Evolutionary conservation across 2,329 filamentous ascomycete species (phyloP), one percentile per base, ranked within the genome.

Genomic region (Colletotrichum limetticola): DNA sequence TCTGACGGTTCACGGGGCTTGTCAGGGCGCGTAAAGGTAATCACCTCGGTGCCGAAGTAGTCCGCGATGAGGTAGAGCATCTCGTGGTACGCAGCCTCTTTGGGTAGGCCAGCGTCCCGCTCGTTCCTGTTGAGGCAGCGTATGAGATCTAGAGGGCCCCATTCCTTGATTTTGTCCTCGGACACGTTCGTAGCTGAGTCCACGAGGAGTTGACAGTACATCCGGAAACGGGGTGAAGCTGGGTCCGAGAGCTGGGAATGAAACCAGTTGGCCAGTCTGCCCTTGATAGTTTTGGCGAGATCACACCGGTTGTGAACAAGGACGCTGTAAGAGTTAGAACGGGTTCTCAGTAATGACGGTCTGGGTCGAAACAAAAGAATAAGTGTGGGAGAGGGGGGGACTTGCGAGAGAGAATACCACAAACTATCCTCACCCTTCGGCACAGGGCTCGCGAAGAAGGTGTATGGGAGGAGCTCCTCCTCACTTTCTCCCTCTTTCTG

Each of bases 51-150:
- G 3, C 22, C 28, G 24, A 72, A 62, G 37, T 35, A 59, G 53
- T 72, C 69, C 14, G 69, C 69, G 24, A 72, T 6, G 14, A 72
- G 52, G n/a, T 72, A 30, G 30, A 72, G 53, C 65, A 72, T 68
- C 58, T 72, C 69, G 66, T 68, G 66, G 11, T 52, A 72, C 7
- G 65, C 65, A 4, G 65, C 14, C 24, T 68, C 66, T 16, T 22
- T 63, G 11, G 69, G 69, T 59, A 55, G n/a, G 2, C 58, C 69
- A 4, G 65, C 30, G 24, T 37, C 52, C 11, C 5, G 1, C 0
- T 56, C 55, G 24, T 72, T 72, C 6, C 35, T 59, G 30, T 56
- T 52, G 3, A 72, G 35, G 46, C 52, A 62, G 2, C 69, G 66
- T 16, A 63, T 46, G 4, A 72, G 35, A 32, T 64, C 55, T 11